A percentile compares a stretch with the other conserved stretches of the same genome.
These are phyloP conservation scores for Triadica sebifera DNA, from an alignment of 345 rosid species.

Conservation along the genomic window DNA sequence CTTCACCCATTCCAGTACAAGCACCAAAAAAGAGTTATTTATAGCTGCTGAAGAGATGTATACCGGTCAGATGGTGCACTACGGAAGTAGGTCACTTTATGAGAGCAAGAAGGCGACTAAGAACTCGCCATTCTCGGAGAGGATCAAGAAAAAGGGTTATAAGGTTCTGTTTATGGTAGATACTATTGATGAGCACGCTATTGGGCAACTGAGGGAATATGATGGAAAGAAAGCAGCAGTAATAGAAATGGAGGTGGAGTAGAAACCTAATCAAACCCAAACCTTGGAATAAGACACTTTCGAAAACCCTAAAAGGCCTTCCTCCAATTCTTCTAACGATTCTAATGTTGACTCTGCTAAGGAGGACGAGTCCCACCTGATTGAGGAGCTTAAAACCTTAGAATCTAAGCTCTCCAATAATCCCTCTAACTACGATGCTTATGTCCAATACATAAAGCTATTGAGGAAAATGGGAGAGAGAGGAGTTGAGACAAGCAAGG, in stretches of 20 bases:
- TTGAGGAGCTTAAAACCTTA: conserved; percentile 49
- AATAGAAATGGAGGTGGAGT: conserved; percentile 22
- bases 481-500: conserved; percentile 75
- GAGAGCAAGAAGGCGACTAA: conserved; percentile 83
- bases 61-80: too few species aligned
- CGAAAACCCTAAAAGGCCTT: conserved; percentile 18
- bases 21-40: too few species aligned
- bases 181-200: conserved; percentile 82
- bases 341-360: conserved; percentile 73
- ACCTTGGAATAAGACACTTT: conserved; percentile 4
- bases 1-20: too few species aligned
- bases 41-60: too few species aligned
- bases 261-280: not conserved
- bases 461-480: conserved; percentile 75
- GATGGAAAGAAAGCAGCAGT: conserved; percentile 40
- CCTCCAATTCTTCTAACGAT: too few species aligned
- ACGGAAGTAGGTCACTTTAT: too few species aligned
- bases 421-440: conserved; percentile 74
- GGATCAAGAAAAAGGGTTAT: conserved; percentile 76
- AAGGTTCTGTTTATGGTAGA: conserved; percentile 91
- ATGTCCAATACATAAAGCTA: conserved; percentile 70
- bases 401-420: conserved; percentile 56
- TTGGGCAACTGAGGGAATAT: conserved; percentile 75
- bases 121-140: conserved; percentile 85
- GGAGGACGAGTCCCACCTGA: conserved; percentile 57